A percentile compares a stretch with the other conserved stretches of the same genome.
These are phyloP conservation scores for Zymoseptoria tritici DNA, from an alignment of 2,329 filamentous ascomycete species.

Conservation along the genomic window DNA sequence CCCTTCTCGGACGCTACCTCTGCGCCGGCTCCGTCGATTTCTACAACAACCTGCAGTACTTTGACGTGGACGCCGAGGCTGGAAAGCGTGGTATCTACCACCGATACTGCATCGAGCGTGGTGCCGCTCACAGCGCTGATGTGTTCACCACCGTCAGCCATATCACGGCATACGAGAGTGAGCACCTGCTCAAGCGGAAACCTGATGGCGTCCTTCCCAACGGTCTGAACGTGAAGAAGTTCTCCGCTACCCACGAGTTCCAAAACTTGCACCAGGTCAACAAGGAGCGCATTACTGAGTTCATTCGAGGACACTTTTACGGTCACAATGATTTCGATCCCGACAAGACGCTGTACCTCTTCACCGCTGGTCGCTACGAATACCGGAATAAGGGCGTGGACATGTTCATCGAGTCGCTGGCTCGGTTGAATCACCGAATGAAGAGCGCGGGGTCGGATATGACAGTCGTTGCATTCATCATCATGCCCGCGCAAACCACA, in stretches of 20 bases:
- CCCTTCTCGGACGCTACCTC: constrained; percentile 87
- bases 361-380: constrained; percentile 94
- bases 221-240: constrained; percentile 96
- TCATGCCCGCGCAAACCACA: constrained; percentile 95
- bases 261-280: constrained; percentile 95
- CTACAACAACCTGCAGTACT: constrained; percentile 96
- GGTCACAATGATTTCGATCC: constrained; percentile 96
- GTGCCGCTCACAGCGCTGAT: constrained; percentile 82
- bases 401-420: constrained; percentile 98
- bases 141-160: constrained; percentile 99
- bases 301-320: constrained; percentile 96
- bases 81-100: constrained; percentile 98
- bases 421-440: constrained; percentile 86
- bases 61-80: constrained; percentile 92
- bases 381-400: constrained; percentile 98
- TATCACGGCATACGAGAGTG: constrained; percentile 96
- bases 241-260: constrained; percentile 97
- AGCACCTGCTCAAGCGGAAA: constrained; percentile 94
- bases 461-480: constrained; percentile 94
- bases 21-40: constrained; percentile 97
- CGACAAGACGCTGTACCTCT: constrained; percentile 95
- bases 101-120: constrained; percentile 94
- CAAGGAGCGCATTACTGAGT: constrained; percentile 97
- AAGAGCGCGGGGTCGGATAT: constrained; percentile 80
- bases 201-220: constrained; percentile 95